phyloP scores from a whole-genome alignment of 306 rosid species.

The Astragalus membranaceus region DNA sequence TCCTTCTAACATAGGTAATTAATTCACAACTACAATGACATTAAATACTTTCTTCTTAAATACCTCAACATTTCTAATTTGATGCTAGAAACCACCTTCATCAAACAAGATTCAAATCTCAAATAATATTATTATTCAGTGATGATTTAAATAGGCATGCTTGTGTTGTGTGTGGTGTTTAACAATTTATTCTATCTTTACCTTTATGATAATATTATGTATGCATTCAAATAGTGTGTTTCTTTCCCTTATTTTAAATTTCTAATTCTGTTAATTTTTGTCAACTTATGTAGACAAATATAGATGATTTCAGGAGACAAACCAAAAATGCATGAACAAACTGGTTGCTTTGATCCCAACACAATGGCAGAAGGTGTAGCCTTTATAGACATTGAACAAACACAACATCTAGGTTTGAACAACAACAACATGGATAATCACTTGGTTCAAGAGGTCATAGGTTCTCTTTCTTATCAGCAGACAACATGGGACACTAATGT shows the following conservation, averaged over 20 bases:
- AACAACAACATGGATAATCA: slow-evolving; percentile 16
- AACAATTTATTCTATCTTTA: neutral
- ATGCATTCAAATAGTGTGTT: slow-evolving; percentile 30
- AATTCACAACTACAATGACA: slow-evolving; percentile 1
- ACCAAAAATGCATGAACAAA: slow-evolving; percentile 40
- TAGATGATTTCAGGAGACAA: slow-evolving; percentile 22
- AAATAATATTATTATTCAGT: slow-evolving; percentile 12
- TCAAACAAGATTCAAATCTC: slow-evolving; percentile 19
- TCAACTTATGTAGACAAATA: slow-evolving; percentile 28
- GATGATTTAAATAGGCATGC: too few relatives aligned
- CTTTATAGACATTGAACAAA: slow-evolving; percentile 31
- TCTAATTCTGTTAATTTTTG: slow-evolving; percentile 22
- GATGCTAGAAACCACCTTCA: slow-evolving; percentile 15
- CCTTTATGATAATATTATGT: slow-evolving; percentile 10
- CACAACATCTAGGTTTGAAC: slow-evolving; percentile 42
- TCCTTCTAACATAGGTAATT: slow-evolving; percentile 9
- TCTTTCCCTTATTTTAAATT: neutral
- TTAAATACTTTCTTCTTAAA: slow-evolving; percentile 17
- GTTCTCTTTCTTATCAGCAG: slow-evolving; percentile 25
- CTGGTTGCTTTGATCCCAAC: slow-evolving; percentile 57
- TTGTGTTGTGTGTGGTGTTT: neutral
- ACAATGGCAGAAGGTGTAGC: slow-evolving; percentile 38
- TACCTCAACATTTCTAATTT: neutral
- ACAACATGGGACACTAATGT: slow-evolving; percentile 41
- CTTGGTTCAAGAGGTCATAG: slow-evolving; percentile 32